Percentiles rank a stretch among this genome's conserved stretches.
These are phyloP conservation scores for Thalia dealbata DNA, from an alignment of 176 grass and related monocot genomes.

Conservation along the genomic window DNA sequence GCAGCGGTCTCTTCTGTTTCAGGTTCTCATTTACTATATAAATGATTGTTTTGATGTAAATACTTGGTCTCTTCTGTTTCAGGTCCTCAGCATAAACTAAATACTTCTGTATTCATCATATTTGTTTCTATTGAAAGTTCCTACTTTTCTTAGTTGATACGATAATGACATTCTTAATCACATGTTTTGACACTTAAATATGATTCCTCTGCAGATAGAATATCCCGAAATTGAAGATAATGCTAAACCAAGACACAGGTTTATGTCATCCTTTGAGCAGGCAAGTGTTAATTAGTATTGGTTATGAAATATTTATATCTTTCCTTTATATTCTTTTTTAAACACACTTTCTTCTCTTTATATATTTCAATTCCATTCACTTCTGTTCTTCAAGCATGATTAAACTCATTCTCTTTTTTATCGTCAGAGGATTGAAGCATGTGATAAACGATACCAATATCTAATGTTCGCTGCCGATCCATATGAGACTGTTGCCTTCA, in stretches of 20 bases:
- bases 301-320: too few species aligned
- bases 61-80: too few species aligned
- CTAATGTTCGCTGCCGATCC: constrained; percentile 89
- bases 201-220: constrained; percentile 49
- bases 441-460: constrained; percentile 86
- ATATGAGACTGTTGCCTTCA: constrained; percentile 78
- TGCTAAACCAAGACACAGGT: constrained; percentile 75
- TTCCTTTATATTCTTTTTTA: neutral
- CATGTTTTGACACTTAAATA: neutral
- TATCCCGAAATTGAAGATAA: constrained; percentile 98
- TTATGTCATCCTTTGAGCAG: constrained; percentile 99
- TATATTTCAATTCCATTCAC: neutral
- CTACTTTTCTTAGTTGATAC: neutral
- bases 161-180: neutral
- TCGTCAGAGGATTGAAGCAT: constrained; percentile 69
- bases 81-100: too few species aligned
- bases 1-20: constrained; percentile 85
- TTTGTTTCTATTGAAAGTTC: too few species aligned
- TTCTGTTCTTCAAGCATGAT: constrained; percentile 14
- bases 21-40: constrained; percentile 43
- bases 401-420: neutral
- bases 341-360: neutral
- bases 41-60: too few species aligned
- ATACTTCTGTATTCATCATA: too few species aligned
- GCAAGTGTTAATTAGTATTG: constrained; percentile 26